These are phyloP conservation scores for Fusarium tanahbumbuense DNA, from an alignment of 2,329 filamentous ascomycete genomes.

Conservation along the genomic window DNA sequence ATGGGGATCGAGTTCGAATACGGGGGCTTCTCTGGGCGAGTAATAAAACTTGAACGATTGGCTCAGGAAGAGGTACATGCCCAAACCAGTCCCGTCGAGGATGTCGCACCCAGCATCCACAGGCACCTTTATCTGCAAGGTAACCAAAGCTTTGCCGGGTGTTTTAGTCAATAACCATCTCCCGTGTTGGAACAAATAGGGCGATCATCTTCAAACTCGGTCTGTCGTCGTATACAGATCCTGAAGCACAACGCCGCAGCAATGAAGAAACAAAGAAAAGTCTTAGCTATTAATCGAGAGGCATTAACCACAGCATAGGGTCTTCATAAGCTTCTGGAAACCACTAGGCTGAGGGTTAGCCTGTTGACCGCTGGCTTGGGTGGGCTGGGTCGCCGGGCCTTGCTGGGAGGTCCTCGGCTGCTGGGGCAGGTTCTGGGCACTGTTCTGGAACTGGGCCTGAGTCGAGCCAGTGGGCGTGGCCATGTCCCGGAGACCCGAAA, in stretches of 20 bases:
- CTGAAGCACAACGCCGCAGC: conserved; percentile 44
- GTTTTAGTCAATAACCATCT: conserved; percentile 22
- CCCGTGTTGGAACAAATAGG: conserved; percentile 3
- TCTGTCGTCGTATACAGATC: conserved; percentile 34
- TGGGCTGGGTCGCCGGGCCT: conserved; percentile 66
- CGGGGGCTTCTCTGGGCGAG: conserved; percentile 2
- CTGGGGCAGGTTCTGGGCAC: conserved; percentile 84
- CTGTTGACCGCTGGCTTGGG: conserved; percentile 65
- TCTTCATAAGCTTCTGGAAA: conserved; percentile 93
- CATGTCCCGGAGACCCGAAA: conserved; percentile 78
- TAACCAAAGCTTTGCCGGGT: conserved; percentile 12
- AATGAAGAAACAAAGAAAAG: conserved; percentile 48
- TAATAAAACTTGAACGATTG: conserved; percentile 9
- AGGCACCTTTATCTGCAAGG: neutral
- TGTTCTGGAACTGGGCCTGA: conserved; percentile 96
- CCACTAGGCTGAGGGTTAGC: conserved; percentile 81
- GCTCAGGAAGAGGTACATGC: neutral
- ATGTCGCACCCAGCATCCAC: conserved; percentile 6
- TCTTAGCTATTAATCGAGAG: conserved; percentile 40
- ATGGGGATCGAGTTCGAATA: conserved; percentile 32
- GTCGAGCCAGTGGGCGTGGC: conserved; percentile 90
- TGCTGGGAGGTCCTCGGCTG: conserved; percentile 72
- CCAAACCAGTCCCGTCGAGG: conserved; percentile 16
- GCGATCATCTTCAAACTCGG: conserved; percentile 25
- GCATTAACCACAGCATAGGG: conserved; percentile 84